A percentile compares a stretch with the other conserved stretches of the same genome.
phyloP scores from a whole-genome alignment of 441 rosid genomes.

The Arabidopsis lyrata region DNA sequence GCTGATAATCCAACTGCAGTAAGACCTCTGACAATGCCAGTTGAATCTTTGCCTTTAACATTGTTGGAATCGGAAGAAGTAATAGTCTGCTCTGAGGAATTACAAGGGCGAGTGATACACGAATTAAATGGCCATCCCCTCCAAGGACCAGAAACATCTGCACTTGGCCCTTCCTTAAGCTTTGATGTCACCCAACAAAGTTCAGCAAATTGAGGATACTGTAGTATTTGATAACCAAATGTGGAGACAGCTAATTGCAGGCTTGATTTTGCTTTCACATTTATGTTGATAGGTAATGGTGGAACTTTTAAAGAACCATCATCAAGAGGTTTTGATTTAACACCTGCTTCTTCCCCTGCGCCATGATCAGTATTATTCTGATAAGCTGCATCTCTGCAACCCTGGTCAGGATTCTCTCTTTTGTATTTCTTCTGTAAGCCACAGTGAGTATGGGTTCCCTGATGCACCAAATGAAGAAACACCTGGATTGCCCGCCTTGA shows the following conservation, averaged over 20 bases:
- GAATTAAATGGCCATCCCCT: slow-evolving; percentile 98
- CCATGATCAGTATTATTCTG: slow-evolving; percentile 38
- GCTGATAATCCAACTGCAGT: slow-evolving; percentile 90
- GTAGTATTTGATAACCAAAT: slow-evolving; percentile 90
- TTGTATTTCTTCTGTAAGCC: slow-evolving; percentile 43
- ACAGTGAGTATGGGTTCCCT: slow-evolving; percentile 56
- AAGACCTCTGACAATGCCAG: slow-evolving; percentile 81
- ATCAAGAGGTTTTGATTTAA: slow-evolving; percentile 45
- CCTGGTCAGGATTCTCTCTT: slow-evolving; percentile 42
- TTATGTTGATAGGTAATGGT: slow-evolving; percentile 55
- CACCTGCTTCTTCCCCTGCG: slow-evolving; percentile 44
- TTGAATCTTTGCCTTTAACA: slow-evolving; percentile 66
- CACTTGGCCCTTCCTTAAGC: slow-evolving; percentile 90
- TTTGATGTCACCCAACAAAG: slow-evolving; percentile 98
- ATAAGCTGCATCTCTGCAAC: slow-evolving; percentile 37
- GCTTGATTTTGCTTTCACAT: slow-evolving; percentile 76
- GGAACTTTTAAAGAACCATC: slow-evolving; percentile 51
- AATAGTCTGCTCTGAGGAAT: slow-evolving; percentile 52
- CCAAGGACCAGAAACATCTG: slow-evolving; percentile 84
- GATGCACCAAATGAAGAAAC: slow-evolving; percentile 74
- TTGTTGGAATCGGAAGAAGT: slow-evolving; percentile 58
- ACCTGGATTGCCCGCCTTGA: slow-evolving; percentile 70
- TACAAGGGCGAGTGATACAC: slow-evolving; percentile 77
- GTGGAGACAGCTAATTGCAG: slow-evolving; percentile 74
- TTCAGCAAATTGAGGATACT: slow-evolving; percentile 95